Conservation (phyloP, 345 rosid genomes). For the Eucalyptus rudis region DNA sequence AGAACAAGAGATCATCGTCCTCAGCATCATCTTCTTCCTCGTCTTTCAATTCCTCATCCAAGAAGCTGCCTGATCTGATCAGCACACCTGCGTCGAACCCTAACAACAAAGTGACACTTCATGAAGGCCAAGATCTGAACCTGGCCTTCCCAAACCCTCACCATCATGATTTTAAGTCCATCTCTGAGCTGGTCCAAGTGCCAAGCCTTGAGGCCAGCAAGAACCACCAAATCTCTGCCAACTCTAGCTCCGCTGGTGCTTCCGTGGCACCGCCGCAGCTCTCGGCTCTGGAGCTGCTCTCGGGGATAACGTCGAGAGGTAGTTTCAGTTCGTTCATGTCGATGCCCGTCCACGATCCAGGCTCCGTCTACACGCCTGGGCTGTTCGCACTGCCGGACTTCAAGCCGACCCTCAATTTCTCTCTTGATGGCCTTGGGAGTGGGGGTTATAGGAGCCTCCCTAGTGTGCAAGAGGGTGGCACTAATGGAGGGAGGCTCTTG, state of each 20-base stretch:
- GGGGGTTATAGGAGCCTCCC: constrained; percentile 30
- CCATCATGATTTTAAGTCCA: constrained; percentile 29
- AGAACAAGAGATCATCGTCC: constrained; percentile 78
- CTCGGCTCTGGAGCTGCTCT: constrained; percentile 69
- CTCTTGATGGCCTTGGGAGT: constrained; percentile 59
- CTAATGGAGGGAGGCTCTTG: constrained; percentile 45
- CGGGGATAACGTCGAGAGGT: constrained; percentile 46
- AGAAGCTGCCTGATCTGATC: constrained; percentile 48
- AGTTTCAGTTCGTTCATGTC: constrained; percentile 53
- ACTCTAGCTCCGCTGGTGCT: constrained; percentile 9
- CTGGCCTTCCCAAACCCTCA: constrained; percentile 28
- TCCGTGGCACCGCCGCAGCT: constrained; percentile 8
- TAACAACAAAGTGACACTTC: constrained; percentile 33
- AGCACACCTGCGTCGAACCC: constrained; percentile 1
- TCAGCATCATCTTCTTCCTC: constrained; percentile 12
- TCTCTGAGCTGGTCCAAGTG: constrained; percentile 54
- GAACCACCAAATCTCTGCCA: constrained; percentile 1
- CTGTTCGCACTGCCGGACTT: constrained; percentile 58
- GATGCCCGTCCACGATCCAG: constrained; percentile 32
- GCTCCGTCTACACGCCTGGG: constrained; percentile 31
- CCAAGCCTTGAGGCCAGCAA: constrained; percentile 16
- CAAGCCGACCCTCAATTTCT: constrained; percentile 70
- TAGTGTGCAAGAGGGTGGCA: background rate
- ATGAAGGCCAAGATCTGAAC: constrained; percentile 78
- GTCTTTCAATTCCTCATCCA: constrained; percentile 20